phyloP scores from a whole-genome alignment of 169 alveolate genomes.

The Cryptosporidium xiaoi region DNA sequence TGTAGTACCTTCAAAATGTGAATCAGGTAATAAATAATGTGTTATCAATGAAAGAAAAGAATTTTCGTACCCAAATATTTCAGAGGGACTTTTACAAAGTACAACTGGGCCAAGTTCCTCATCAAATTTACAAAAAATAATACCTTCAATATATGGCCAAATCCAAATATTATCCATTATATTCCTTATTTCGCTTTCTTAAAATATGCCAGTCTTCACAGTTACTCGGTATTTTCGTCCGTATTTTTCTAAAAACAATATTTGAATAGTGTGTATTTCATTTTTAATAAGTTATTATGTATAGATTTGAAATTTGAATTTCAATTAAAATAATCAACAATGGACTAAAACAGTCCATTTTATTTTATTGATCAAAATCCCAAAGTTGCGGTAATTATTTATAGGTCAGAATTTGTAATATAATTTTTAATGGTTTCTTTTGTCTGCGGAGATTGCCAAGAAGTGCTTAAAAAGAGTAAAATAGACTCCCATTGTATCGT shows the following conservation, averaged over 20 bases:
- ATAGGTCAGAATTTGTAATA: background rate
- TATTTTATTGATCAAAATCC: background rate
- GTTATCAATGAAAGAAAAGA: slow-evolving; percentile 49
- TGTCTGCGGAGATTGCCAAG: slow-evolving; percentile 82
- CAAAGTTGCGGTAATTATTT: background rate
- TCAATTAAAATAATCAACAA: background rate
- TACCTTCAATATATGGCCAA: slow-evolving; percentile 72
- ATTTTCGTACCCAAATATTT: slow-evolving; percentile 36
- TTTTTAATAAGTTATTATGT: background rate
- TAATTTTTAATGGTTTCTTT: slow-evolving; percentile 80
- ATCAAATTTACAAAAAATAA: slow-evolving; percentile 71
- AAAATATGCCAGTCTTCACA: background rate
- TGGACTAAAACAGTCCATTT: background rate
- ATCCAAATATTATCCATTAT: slow-evolving; percentile 6
- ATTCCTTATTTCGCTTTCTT: background rate
- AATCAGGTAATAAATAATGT: slow-evolving; percentile 41
- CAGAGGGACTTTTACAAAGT: slow-evolving; percentile 54
- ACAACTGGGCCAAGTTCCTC: slow-evolving; percentile 73
- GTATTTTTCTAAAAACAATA: background rate
- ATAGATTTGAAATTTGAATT: background rate
- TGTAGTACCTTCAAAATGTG: slow-evolving; percentile 33
- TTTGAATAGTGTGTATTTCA: background rate
- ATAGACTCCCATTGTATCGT: slow-evolving; percentile 81
- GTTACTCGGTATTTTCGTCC: no score
- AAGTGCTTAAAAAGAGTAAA: slow-evolving; percentile 81